Base-by-base conservation (phyloP, 768 basidiomycete species). In the Kwoniella pini region DNA sequence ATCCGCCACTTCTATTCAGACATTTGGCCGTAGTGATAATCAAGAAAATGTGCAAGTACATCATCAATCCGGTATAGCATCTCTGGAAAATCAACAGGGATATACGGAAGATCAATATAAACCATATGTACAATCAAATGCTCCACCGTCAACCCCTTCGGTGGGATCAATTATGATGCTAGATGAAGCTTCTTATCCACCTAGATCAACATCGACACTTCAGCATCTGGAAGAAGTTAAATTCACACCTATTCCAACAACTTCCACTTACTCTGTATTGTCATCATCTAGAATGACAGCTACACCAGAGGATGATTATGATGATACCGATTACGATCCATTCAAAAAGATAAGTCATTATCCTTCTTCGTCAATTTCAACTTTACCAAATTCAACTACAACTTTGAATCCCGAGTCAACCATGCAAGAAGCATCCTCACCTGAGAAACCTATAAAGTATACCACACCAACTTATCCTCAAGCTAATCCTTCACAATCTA, bases 81-180 rank as follows among this genome's bases (percentile, higher is more conserved):
- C 27, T 10, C 45, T 6, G 6, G 3, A 27, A 13, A 50, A 15
- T 2, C 12, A 3, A 31, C 27, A 50, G 17, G 48, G 48, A 30
- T 50, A 50, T 21, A 50, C 48, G 21, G 48, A 50, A 50, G 48
- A 50, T 12, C 48, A 50, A 33, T 50, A 50, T 19, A 50, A 50
- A 22, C 48, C 48, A 31, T 50, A 50, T 21, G 4, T 11, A 2
- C 30, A 30, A 4, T 21, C 48, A 30, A 21, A 42, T 6, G 6
- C 48, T 30, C 13, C 12, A 15, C 24, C 48, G 7, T 50, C 48
- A 31, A 19, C n/a, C 19, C 17, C 48, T 6, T 42, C 40, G 17
- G 31, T 33, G n/a, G 17, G 4, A 50, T 27, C 27, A 50, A 30
- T 27, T 50, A 42, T 50, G 48, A 46, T 46, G 45, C 24, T 46